Base-by-base conservation (phyloP, 495 filamentous ascomycete species). In the Pyrenula massariospora region DNA sequence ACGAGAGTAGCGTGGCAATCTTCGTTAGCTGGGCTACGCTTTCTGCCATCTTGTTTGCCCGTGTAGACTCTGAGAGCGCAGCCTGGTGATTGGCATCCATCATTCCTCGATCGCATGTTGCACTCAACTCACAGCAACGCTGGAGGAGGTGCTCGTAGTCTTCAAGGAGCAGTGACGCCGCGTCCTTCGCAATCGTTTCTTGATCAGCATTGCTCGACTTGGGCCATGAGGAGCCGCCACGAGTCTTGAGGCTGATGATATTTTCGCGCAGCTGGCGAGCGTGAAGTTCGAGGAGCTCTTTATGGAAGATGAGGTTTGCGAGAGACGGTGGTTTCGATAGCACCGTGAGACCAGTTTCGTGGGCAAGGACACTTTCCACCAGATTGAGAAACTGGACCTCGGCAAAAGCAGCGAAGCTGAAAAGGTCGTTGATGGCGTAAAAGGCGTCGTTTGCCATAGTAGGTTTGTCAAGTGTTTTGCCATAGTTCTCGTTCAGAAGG, bases 361-460 rank as follows among this genome's bases (percentile, higher is more conserved):
- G 21, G 5, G 48, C 24, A 42, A 68, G 25, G 22, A 54, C 60
- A 2, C 53, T 48, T 12, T 63, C 60, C 24, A 64, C 51, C 48
- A 71, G 48, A 57, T 68, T 66, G 19, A 71, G 57, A 20, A 68
- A 56, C 57, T 65, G 62, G 1, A 54, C 47, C 20, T 66, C 57
- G 20, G 68, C 60, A 22, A 20, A 55, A 8, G 65, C 62, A 22
- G 58, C 52, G 54, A 59, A 58, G 2, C 57, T 8, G 47, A 71
- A 62, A 23, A 71, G 48, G 11, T 68, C 61, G 24, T 24, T 54
- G 5, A 69, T 42, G 42, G 58, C 48, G 50, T 69, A 71, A 25
- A 69, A 65, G 12, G 63, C 25, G 25, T 69, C 62, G 31, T 36
- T 12, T 10, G 47, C 53, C n/a, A 59, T 50, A 2, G 57, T 47